Percentiles rank a stretch among this genome's conserved stretches.
These are phyloP conservation scores for Claviceps sp. DNA, from an alignment of 2,329 filamentous ascomycete species.

Conservation along the genomic window DNA sequence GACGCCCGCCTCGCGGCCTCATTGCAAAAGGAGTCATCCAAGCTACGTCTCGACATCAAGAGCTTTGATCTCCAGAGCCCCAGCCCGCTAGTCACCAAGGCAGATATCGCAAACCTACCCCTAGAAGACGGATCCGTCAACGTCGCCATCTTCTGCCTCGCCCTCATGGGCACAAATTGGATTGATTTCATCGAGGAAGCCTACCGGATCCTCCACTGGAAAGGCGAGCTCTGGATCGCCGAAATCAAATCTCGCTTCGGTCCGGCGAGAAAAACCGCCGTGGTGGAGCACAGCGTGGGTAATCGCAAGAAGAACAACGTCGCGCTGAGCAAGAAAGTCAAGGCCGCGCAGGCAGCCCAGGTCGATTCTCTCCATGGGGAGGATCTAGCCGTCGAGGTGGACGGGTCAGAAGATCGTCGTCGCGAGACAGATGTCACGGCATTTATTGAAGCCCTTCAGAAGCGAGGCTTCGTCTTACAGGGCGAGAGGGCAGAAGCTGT, in stretches of 20 bases:
- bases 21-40: conserved; percentile 48
- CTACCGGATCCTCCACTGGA: conserved; percentile 79
- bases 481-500: conserved; percentile 46
- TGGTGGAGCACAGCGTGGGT: conserved; percentile 58
- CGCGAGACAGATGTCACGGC: conserved; percentile 75
- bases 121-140: conserved; percentile 64
- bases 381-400: conserved; percentile 55
- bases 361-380: conserved; percentile 36
- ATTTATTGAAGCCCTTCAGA: conserved; percentile 71
- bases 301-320: conserved; percentile 41
- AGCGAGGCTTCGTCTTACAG: conserved; percentile 74
- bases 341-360: conserved; percentile 26
- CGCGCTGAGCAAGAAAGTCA: conserved; percentile 29
- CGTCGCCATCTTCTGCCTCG: conserved; percentile 86
- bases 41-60: conserved; percentile 59
- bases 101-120: conserved; percentile 78
- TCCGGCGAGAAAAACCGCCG: conserved; percentile 25
- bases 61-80: conserved; percentile 81
- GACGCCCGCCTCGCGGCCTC: conserved; percentile 69
- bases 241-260: conserved; percentile 90
- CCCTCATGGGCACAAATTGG: conserved; percentile 99
- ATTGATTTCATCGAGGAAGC: conserved; percentile 92
- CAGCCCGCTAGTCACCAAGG: conserved; percentile 63
- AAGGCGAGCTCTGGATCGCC: conserved; percentile 91
- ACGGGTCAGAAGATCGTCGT: conserved; percentile 48